Percentiles rank a stretch among this genome's conserved stretches.
phyloP scores from a whole-genome alignment of 768 basidiomycete species.

The Cubamyces lactineus region DNA sequence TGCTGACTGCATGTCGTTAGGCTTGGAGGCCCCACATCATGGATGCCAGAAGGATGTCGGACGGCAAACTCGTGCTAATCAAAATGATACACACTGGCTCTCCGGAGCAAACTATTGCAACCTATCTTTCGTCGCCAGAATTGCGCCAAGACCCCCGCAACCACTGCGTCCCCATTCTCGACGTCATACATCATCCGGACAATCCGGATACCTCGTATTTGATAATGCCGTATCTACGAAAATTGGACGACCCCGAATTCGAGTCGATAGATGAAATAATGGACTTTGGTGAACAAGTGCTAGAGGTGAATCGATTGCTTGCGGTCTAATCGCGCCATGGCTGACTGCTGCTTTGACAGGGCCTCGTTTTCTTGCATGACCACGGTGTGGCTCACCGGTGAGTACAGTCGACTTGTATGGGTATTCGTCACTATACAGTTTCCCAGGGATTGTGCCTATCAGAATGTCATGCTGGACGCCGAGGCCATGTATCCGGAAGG shows the following conservation, averaged over 20 bases:
- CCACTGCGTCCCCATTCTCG: constrained; percentile 31
- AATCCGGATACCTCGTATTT: background rate
- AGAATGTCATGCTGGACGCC: constrained; percentile 32
- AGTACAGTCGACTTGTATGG: too few species aligned
- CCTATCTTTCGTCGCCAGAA: too few species aligned
- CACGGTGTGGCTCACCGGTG: constrained; percentile 30
- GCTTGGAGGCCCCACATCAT: constrained; percentile 12
- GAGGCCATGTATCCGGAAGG: constrained; percentile 25
- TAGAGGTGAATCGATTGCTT: constrained; percentile 25
- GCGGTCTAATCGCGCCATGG: too few species aligned
- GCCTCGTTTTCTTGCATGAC: constrained; percentile 26
- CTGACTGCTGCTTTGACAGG: too few species aligned
- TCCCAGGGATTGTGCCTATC: constrained; percentile 25
- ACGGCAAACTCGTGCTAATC: constrained; percentile 34
- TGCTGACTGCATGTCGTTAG: too few species aligned
- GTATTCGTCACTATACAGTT: background rate
- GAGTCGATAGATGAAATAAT: constrained; percentile 24
- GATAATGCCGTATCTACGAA: constrained; percentile 29
- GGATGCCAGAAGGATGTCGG: constrained; percentile 38
- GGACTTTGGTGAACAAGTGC: constrained; percentile 22
- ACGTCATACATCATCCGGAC: constrained; percentile 11
- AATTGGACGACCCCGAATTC: constrained; percentile 18
- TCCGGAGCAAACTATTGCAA: too few species aligned
- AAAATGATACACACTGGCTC: constrained; percentile 29
- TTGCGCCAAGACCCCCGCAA: constrained; percentile 24